A percentile compares a stretch with the other conserved stretches of the same genome.
Evolutionary conservation across 2,329 filamentous ascomycete species (phyloP).

Genomic region (Elsinoe batatas): DNA sequence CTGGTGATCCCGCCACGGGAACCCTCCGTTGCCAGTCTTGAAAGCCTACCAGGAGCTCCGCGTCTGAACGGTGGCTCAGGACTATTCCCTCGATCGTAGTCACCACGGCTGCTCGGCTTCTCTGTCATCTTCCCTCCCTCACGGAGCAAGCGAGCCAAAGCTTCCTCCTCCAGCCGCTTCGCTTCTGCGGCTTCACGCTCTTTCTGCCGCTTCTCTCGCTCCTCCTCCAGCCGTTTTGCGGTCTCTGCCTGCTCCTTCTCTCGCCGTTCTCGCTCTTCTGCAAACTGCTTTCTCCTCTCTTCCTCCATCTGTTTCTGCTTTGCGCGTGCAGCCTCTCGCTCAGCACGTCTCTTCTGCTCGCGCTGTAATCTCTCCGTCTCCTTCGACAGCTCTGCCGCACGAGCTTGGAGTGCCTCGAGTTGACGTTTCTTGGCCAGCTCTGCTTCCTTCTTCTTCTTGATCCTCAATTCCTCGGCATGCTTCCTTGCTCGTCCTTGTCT

Average conservation of each 20-base stretch:
- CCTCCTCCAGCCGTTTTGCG: slow-evolving; percentile 40
- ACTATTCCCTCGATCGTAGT: slow-evolving; percentile 37
- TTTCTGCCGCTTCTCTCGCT: slow-evolving; percentile 33
- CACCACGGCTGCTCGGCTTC: slow-evolving; percentile 40
- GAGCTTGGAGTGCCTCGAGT: slow-evolving; percentile 41
- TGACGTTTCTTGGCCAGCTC: slow-evolving; percentile 50
- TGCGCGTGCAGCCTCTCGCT: slow-evolving; percentile 37
- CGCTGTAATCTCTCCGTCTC: slow-evolving; percentile 36
- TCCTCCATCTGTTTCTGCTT: slow-evolving; percentile 44
- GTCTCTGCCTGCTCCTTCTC: slow-evolving; percentile 41
- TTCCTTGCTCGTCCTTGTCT: slow-evolving; percentile 52
- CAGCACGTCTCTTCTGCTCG: slow-evolving; percentile 39
- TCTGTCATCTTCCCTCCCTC: slow-evolving; percentile 47
- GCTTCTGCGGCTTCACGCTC: slow-evolving; percentile 36
- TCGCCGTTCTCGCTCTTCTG: slow-evolving; percentile 39
- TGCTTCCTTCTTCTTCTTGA: slow-evolving; percentile 49
- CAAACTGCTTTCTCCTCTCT: slow-evolving; percentile 40
- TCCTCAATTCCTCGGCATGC: slow-evolving; percentile 49
- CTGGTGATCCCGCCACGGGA: slow-evolving; percentile 19
- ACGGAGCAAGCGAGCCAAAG: slow-evolving; percentile 43
- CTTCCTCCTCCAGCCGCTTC: slow-evolving; percentile 46
- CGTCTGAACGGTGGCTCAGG: slow-evolving; percentile 32
- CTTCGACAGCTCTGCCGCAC: slow-evolving; percentile 34
- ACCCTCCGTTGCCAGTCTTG: slow-evolving; percentile 15
- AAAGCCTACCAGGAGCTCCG: slow-evolving; percentile 17